Conservation (phyloP, 805 yeast genomes). For the Yarrowia sp. region DNA sequence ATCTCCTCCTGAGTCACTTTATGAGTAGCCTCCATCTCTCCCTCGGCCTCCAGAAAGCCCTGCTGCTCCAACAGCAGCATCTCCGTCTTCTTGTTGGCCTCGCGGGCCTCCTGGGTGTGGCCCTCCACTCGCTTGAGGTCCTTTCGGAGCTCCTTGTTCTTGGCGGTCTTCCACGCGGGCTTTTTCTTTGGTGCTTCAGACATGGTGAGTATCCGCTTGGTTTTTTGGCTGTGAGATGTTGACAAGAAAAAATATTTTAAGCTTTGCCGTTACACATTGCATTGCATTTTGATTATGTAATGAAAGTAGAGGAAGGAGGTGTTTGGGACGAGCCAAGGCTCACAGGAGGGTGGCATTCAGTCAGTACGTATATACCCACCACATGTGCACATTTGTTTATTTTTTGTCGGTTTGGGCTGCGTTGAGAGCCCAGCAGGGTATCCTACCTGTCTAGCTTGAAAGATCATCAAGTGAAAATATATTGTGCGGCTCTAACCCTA, state of each 20-base stretch:
- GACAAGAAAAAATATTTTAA: not conserved
- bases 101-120: constrained; percentile 49
- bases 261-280: not conserved
- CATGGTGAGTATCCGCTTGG: not conserved
- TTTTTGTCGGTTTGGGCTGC: no score
- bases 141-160: constrained; percentile 8
- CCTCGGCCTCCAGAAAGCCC: constrained; percentile 89
- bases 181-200: constrained; percentile 15
- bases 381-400: no score
- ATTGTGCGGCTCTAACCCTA: no score
- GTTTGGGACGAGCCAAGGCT: no score
- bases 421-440: no score
- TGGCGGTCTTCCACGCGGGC: constrained; percentile 24
- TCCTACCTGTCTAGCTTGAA: no score
- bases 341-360: no score
- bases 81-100: constrained; percentile 83
- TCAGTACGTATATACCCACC: no score
- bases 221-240: not conserved
- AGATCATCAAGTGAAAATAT: no score
- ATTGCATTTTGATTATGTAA: not conserved
- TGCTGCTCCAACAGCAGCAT: constrained; percentile 76
- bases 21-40: constrained; percentile 86
- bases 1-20: constrained; percentile 82
- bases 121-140: constrained; percentile 18
- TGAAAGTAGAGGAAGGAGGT: not conserved